Percentiles rank a stretch among this genome's conserved stretches.
phyloP scores from a whole-genome alignment of 2,329 filamentous ascomycete genomes.

The Stemphylium lycopersici region DNA sequence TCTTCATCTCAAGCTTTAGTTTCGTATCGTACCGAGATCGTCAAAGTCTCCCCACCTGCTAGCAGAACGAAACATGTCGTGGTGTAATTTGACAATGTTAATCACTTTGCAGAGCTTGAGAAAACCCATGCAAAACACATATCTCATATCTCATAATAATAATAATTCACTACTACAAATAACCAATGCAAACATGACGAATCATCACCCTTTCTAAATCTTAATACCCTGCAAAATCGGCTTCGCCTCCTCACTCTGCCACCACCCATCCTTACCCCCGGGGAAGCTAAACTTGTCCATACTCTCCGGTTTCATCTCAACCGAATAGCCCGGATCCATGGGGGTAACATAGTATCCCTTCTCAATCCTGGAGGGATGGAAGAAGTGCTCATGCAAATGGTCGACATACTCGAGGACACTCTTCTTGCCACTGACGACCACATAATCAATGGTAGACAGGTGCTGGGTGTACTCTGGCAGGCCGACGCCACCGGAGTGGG shows the following conservation, averaged over 20 bases:
- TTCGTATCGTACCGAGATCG: too few species aligned
- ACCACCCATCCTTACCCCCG: constrained; percentile 81
- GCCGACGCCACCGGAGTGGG: constrained; percentile 87
- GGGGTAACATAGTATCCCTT: constrained; percentile 90
- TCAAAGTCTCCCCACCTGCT: too few species aligned
- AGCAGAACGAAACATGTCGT: not conserved
- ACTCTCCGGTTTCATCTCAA: constrained; percentile 89
- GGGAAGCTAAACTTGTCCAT: constrained; percentile 83
- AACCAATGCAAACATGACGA: not conserved
- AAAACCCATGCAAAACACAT: too few species aligned
- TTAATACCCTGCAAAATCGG: constrained; percentile 68
- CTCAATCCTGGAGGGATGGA: constrained; percentile 78
- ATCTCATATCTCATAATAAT: not conserved
- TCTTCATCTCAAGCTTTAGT: too few species aligned
- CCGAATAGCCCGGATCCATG: constrained; percentile 81
- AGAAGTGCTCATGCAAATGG: constrained; percentile 91
- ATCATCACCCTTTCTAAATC: constrained; percentile 36
- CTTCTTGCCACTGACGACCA: constrained; percentile 80
- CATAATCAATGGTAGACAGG: constrained; percentile 89
- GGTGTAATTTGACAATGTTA: not conserved
- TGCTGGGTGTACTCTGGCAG: constrained; percentile 95
- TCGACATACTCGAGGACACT: constrained; percentile 91
- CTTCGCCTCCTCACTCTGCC: constrained; percentile 80
- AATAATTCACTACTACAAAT: not conserved
- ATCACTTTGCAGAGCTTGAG: too few species aligned